Conservation (phyloP, 129 eudicot species). For the Flaveria robusta region DNA sequence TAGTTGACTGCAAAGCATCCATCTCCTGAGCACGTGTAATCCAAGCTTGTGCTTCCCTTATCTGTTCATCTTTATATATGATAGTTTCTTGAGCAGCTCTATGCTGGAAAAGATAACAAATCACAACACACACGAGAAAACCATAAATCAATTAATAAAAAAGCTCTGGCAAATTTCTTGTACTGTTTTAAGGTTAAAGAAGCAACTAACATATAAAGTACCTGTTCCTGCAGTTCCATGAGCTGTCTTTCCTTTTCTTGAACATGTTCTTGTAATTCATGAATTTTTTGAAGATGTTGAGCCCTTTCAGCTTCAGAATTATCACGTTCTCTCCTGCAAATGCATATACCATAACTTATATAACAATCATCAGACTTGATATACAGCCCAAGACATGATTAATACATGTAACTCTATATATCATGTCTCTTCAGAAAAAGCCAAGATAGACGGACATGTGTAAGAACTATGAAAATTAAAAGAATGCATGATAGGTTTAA, state of each 20-base stretch:
- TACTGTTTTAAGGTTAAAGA: background rate
- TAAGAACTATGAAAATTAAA: background rate
- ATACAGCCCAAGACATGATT: background rate
- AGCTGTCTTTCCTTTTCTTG: conserved; percentile 75
- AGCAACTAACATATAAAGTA: conserved; percentile 26
- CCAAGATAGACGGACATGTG: background rate
- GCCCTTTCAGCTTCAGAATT: conserved; percentile 77
- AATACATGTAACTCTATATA: background rate
- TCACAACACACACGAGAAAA: background rate
- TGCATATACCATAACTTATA: background rate
- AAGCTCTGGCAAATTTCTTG: background rate
- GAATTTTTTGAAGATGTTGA: conserved; percentile 69
- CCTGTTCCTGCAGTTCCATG: conserved; percentile 88
- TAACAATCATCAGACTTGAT: background rate
- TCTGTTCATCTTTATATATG: conserved; percentile 71
- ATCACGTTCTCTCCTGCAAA: conserved; percentile 81
- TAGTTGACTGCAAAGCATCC: conserved; percentile 72
- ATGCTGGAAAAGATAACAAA: conserved; percentile 58
- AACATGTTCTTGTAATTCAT: conserved; percentile 75
- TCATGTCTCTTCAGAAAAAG: background rate
- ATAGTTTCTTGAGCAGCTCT: conserved; percentile 80
- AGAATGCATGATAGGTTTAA: background rate
- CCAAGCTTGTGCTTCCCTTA: conserved; percentile 94
- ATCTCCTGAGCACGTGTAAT: conserved; percentile 82
- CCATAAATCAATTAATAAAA: background rate